Evolutionary conservation across 768 basidiomycete species (phyloP).

Genomic region (Megacollybia marginata): DNA sequence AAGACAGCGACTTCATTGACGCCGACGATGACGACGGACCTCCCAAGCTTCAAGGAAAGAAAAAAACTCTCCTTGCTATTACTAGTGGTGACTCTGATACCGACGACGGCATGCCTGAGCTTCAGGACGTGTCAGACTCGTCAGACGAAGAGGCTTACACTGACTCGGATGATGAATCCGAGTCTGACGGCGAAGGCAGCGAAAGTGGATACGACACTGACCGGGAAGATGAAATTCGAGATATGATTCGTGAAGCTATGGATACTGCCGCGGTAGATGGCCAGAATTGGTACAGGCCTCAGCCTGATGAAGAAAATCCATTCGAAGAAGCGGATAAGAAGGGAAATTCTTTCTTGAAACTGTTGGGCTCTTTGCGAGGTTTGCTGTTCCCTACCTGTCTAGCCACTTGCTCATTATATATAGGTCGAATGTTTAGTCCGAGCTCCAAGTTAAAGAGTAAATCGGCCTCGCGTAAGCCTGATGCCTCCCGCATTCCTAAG

Average conservation of each 20-base stretch:
- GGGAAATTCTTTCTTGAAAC: conserved; percentile 72
- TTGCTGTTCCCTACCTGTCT: conserved; percentile 6
- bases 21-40: conserved; percentile 13
- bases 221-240: conserved; percentile 58
- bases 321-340: conserved; percentile 46
- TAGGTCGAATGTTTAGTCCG: conserved; percentile 60
- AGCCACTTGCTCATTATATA: neutral
- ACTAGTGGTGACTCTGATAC: conserved; percentile 39
- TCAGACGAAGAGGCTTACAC: conserved; percentile 27
- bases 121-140: conserved; percentile 61
- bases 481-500: neutral
- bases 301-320: conserved; percentile 33
- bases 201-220: conserved; percentile 56
- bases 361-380: conserved; percentile 73
- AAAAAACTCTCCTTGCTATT: conserved; percentile 41
- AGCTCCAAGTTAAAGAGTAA: conserved; percentile 36
- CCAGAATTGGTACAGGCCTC: conserved; percentile 47
- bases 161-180: conserved; percentile 26
- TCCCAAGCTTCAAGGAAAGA: conserved; percentile 15
- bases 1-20: conserved; percentile 18
- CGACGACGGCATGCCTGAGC: conserved; percentile 55
- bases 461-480: conserved; percentile 6
- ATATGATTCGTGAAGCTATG: conserved; percentile 66
- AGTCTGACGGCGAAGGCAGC: conserved; percentile 28
- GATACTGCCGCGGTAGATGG: conserved; percentile 47